phyloP scores from a whole-genome alignment of 2,329 filamentous ascomycete species.

The Colletotrichum phormii region DNA sequence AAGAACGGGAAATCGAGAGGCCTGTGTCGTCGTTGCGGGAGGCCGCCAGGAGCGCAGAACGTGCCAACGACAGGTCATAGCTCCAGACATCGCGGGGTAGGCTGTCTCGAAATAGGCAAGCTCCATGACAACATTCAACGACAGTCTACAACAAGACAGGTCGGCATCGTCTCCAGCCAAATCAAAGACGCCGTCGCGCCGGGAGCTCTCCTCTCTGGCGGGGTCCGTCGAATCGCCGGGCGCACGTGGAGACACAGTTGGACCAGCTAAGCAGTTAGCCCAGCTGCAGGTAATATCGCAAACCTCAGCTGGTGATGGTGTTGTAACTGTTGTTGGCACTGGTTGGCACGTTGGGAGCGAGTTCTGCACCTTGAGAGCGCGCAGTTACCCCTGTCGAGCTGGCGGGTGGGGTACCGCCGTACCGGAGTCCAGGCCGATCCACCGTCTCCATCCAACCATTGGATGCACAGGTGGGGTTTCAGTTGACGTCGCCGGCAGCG shows the following conservation, averaged over 20 bases:
- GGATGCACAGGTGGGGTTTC: background rate
- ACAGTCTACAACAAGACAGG: background rate
- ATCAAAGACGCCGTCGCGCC: background rate
- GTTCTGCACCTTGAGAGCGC: background rate
- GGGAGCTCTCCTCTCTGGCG: background rate
- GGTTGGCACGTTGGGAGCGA: too few species aligned
- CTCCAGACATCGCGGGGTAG: background rate
- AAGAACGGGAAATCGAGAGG: background rate
- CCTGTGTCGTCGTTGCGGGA: too few species aligned
- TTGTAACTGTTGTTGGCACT: too few species aligned
- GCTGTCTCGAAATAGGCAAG: background rate
- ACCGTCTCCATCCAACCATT: background rate
- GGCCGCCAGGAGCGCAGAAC: background rate
- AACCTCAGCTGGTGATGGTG: background rate
- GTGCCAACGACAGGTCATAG: background rate
- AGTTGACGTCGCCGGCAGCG: background rate
- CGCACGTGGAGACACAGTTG: slow-evolving; percentile 3
- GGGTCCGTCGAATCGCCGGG: background rate
- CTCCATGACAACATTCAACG: background rate
- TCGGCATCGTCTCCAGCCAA: background rate
- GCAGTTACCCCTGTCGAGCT: slow-evolving; percentile 8
- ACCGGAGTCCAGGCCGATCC: slow-evolving; percentile 6
- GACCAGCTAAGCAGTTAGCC: background rate
- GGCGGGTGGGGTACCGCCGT: background rate
- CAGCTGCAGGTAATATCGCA: background rate